Conservation (phyloP, 2,329 filamentous ascomycete species). For the Metarhizium sp. region DNA sequence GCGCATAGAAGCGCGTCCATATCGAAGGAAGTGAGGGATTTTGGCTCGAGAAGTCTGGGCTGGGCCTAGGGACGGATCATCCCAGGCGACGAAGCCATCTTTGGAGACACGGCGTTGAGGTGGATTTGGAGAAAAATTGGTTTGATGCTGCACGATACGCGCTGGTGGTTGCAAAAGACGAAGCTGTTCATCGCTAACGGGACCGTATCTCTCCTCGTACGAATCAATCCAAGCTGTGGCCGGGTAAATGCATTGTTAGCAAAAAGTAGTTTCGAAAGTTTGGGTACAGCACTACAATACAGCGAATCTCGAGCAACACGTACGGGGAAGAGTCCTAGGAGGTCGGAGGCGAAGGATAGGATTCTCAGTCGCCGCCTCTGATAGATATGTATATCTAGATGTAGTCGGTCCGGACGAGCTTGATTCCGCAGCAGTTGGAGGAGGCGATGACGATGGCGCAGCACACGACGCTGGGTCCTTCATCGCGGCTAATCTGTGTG, state of each 20-base stretch:
- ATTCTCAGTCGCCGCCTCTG: constrained; percentile 8
- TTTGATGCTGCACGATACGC: constrained; percentile 28
- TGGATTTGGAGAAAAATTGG: constrained; percentile 31
- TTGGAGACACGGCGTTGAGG: constrained; percentile 33
- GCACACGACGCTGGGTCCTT: neutral
- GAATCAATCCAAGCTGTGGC: constrained; percentile 39
- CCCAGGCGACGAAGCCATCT: constrained; percentile 36
- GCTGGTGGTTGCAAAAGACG: constrained; percentile 28
- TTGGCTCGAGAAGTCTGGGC: constrained; percentile 23
- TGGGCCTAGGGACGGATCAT: constrained; percentile 27
- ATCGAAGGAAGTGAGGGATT: constrained; percentile 36
- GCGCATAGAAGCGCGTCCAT: constrained; percentile 34
- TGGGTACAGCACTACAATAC: neutral
- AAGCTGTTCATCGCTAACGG: constrained; percentile 27
- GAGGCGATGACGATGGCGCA: constrained; percentile 9
- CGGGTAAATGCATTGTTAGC: constrained; percentile 14
- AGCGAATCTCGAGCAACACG: constrained; percentile 9
- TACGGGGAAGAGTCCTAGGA: constrained; percentile 22
- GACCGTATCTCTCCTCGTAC: constrained; percentile 32
- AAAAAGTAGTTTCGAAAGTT: neutral
- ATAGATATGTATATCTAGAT: constrained; percentile 3
- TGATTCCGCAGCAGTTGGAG: constrained; percentile 7
- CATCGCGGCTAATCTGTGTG: constrained; percentile 1
- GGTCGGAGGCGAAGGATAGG: constrained; percentile 13
- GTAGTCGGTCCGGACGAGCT: constrained; percentile 6